phyloP scores from a whole-genome alignment of 768 basidiomycete species.

The Boletus vinaceobasis region DNA sequence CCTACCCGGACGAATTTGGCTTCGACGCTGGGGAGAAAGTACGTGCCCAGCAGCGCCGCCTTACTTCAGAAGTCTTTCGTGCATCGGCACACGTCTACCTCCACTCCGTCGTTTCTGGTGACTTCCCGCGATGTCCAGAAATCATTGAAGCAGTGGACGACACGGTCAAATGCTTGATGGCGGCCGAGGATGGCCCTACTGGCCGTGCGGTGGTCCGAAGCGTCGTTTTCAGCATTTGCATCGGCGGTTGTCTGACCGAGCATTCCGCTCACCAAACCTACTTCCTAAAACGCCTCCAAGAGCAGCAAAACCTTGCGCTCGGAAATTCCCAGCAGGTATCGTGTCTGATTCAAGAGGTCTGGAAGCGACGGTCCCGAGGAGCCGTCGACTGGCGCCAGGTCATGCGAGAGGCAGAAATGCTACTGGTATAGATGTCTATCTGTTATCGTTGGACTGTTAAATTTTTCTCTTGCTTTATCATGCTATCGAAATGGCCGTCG shows the following conservation, averaged over 20 bases:
- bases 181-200: slow-evolving; percentile 35
- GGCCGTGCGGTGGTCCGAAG: slow-evolving; percentile 63
- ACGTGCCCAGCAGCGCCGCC: slow-evolving; percentile 36
- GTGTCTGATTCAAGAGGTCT: slow-evolving; percentile 54
- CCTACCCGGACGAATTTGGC: neutral
- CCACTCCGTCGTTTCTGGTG: slow-evolving; percentile 72
- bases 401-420: slow-evolving; percentile 48
- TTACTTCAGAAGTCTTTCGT: slow-evolving; percentile 65
- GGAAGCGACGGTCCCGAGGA: slow-evolving; percentile 42
- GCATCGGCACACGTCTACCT: slow-evolving; percentile 72
- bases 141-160: slow-evolving; percentile 54
- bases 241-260: slow-evolving; percentile 69
- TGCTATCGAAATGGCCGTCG: neutral
- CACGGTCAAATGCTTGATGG: slow-evolving; percentile 46
- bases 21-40: slow-evolving; percentile 2
- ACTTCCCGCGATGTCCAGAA: slow-evolving; percentile 62
- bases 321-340: slow-evolving; percentile 64
- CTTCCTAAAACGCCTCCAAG: slow-evolving; percentile 45
- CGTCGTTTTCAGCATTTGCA: slow-evolving; percentile 75
- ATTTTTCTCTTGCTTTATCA: slow-evolving; percentile 3
- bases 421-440: slow-evolving; percentile 49
- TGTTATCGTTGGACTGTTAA: neutral
- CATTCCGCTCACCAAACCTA: slow-evolving; percentile 38
- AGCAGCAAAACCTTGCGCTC: slow-evolving; percentile 49
- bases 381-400: slow-evolving; percentile 62